A percentile compares a stretch with the other conserved stretches of the same genome.
phyloP scores from a whole-genome alignment of 495 filamentous ascomycete genomes.

The Cercophora newfieldiana region DNA sequence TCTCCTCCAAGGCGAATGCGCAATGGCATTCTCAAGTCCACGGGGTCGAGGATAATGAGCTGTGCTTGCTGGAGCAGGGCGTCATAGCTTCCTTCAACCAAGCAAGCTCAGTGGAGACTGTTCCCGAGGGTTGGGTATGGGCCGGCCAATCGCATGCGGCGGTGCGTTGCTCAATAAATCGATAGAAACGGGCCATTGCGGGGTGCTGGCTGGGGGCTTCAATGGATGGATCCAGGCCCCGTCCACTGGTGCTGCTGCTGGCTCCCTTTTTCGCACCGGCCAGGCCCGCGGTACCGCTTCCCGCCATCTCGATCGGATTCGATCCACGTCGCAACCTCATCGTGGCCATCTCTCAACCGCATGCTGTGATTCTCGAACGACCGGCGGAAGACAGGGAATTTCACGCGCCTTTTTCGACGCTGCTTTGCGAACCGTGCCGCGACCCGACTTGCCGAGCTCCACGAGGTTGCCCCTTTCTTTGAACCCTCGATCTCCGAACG shows the following conservation, averaged over 20 bases:
- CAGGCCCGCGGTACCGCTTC: neutral
- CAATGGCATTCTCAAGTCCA: conserved; percentile 13
- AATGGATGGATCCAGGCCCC: conserved; percentile 7
- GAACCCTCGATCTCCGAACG: neutral
- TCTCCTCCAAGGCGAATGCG: conserved; percentile 26
- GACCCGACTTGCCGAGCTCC: neutral
- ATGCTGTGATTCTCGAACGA: neutral
- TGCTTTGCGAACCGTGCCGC: neutral
- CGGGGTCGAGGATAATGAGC: neutral
- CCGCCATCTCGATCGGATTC: conserved; percentile 3
- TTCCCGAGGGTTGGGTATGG: neutral
- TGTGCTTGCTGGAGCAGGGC: neutral
- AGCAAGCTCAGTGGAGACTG: neutral
- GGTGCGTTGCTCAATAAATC: neutral
- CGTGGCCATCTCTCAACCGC: neutral
- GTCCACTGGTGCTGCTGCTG: neutral
- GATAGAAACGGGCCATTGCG: neutral
- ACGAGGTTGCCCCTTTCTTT: neutral
- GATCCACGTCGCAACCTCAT: conserved; percentile 11
- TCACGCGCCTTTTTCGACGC: neutral
- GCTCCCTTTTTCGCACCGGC: conserved; percentile 8
- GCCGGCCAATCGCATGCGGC: conserved; percentile 4
- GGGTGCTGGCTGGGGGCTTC: neutral
- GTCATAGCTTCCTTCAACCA: conserved; percentile 15
- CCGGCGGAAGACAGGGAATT: neutral